phyloP scores from a whole-genome alignment of 2,329 filamentous ascomycete genomes.

The Cylindrodendrum hubeiense region DNA sequence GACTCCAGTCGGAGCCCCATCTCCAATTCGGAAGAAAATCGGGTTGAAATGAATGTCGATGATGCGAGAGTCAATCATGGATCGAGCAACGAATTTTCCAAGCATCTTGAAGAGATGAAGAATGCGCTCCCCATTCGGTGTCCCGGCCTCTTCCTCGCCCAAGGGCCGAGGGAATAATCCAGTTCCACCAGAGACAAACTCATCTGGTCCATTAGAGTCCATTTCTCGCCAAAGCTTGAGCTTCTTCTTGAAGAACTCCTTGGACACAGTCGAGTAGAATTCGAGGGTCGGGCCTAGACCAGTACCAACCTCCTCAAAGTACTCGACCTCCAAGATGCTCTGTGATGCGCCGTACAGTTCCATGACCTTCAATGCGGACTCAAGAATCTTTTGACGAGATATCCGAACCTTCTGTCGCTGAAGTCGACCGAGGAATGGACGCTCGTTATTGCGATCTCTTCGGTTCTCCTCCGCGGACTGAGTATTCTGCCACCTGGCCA shows the following conservation, averaged over 20 bases:
- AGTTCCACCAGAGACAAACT: slow-evolving; percentile 86
- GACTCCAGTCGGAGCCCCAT: slow-evolving; percentile 71
- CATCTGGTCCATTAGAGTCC: slow-evolving; percentile 77
- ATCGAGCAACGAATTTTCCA: slow-evolving; percentile 96
- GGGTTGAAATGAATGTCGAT: slow-evolving; percentile 98
- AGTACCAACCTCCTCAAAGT: slow-evolving; percentile 98
- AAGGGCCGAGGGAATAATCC: slow-evolving; percentile 95
- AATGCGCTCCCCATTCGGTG: slow-evolving; percentile 87
- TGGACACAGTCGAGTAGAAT: slow-evolving; percentile 97
- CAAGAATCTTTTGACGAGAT: slow-evolving; percentile 91
- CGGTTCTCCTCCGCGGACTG: slow-evolving; percentile 85
- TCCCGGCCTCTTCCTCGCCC: slow-evolving; percentile 79
- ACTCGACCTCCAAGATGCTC: slow-evolving; percentile 96
- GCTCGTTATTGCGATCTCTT: slow-evolving; percentile 87
- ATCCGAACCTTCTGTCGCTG: slow-evolving; percentile 99
- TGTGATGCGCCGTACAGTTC: slow-evolving; percentile 97
- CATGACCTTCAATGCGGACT: slow-evolving; percentile 98
- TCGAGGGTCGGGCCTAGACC: slow-evolving; percentile 95
- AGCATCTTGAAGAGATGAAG: slow-evolving; percentile 92
- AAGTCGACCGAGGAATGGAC: slow-evolving; percentile 89
- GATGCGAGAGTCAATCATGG: slow-evolving; percentile 98
- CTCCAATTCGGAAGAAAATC: slow-evolving; percentile 95
- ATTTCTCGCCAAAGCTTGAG: slow-evolving; percentile 96
- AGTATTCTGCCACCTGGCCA: slow-evolving; percentile 96
- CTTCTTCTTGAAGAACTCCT: slow-evolving; percentile 97